Percentiles rank a stretch among this genome's conserved stretches.
phyloP scores from a whole-genome alignment of 192 early-diverging fungal genomes.

The Oehlia diaphana region DNA sequence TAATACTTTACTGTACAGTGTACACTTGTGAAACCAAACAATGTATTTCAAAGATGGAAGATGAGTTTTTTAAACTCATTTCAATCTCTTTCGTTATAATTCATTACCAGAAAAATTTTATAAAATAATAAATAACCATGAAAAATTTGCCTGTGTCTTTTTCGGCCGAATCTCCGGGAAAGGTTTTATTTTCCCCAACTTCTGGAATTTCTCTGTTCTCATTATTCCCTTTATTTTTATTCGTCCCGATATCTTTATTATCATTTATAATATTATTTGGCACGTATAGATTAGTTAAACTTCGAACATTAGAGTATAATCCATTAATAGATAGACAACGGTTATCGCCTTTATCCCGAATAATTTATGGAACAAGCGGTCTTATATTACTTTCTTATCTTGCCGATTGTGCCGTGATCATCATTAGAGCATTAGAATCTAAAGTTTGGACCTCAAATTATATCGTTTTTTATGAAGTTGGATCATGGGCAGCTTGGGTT shows the following conservation, averaged over 20 bases:
- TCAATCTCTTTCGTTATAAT: too few species aligned
- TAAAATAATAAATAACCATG: not conserved
- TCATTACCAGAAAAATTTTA: too few species aligned
- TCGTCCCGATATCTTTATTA: not conserved
- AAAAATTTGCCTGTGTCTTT: not conserved
- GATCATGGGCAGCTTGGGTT: constrained; percentile 41
- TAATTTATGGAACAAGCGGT: not conserved
- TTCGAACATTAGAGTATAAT: not conserved
- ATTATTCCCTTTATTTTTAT: not conserved
- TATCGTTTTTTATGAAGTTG: constrained; percentile 43
- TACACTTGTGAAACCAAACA: too few species aligned
- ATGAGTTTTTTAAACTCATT: too few species aligned
- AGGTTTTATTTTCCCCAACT: not conserved
- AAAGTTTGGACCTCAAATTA: constrained; percentile 41
- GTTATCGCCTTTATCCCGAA: not conserved
- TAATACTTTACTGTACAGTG: too few species aligned
- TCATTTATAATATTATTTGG: constrained; percentile 12
- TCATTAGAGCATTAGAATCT: constrained; percentile 1
- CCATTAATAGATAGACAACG: not conserved
- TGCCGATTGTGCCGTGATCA: constrained; percentile 5
- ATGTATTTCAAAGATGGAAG: too few species aligned
- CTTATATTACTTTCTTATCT: not conserved
- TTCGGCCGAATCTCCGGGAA: not conserved
- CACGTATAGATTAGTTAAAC: not conserved
- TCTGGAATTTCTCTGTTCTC: not conserved